Evolutionary conservation across 768 basidiomycete genomes (phyloP).

Genomic region (Mycena haematopus): DNA sequence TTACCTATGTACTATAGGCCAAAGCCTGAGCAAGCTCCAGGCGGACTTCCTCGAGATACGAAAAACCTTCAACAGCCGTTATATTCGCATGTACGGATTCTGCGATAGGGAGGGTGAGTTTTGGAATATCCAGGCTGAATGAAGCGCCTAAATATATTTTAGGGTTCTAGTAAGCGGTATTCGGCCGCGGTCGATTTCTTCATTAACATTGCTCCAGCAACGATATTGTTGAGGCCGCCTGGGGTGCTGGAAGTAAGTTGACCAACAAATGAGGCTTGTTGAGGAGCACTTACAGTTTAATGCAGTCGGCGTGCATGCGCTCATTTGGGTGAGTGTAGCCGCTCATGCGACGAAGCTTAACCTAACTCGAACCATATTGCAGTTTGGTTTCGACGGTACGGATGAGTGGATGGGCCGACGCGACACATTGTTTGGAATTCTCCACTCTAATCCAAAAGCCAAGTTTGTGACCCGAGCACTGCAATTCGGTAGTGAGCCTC

Average conservation of each 20-base stretch:
- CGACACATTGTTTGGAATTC: conserved; percentile 54
- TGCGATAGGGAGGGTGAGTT: conserved; percentile 44
- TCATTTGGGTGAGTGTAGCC: conserved; percentile 66
- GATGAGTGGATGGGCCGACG: conserved; percentile 62
- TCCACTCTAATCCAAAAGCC: conserved; percentile 66
- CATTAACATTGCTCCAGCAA: conserved; percentile 40
- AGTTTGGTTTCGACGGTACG: conserved; percentile 57
- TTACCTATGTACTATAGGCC: conserved; percentile 49
- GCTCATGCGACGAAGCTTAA: neutral
- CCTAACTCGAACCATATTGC: conserved; percentile 9
- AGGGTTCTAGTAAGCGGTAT: conserved; percentile 52
- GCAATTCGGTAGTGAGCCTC: conserved; percentile 76
- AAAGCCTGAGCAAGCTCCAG: conserved; percentile 55
- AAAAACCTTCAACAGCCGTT: conserved; percentile 64
- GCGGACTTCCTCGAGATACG: conserved; percentile 67
- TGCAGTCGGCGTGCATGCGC: conserved; percentile 70
- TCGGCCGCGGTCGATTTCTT: conserved; percentile 4
- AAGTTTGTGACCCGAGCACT: conserved; percentile 69
- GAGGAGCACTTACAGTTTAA: neutral
- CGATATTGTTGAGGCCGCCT: conserved; percentile 71
- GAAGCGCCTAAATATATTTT: conserved; percentile 1
- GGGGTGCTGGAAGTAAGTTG: conserved; percentile 52
- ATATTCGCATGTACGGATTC: conserved; percentile 63
- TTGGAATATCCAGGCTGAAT: neutral
- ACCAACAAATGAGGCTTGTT: neutral